A percentile compares a stretch with the other conserved stretches of the same genome.
phyloP scores from a whole-genome alignment of 495 filamentous ascomycete genomes.

The Penicillium pancosmium region DNA sequence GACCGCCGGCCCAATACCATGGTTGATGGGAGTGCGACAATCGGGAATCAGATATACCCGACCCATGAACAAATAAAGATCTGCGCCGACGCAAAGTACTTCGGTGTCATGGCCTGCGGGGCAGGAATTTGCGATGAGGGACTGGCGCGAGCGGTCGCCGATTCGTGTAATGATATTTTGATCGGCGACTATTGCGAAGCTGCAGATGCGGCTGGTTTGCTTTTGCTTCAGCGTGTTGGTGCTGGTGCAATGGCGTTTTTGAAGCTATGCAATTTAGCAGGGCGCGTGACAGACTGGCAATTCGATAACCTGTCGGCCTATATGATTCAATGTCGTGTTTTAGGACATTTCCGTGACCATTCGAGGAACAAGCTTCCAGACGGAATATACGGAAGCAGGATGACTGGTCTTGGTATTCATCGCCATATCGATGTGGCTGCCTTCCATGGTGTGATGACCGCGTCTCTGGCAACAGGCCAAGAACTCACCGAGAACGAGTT shows the following conservation, averaged over 20 bases:
- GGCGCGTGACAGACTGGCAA: conserved; percentile 14
- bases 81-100: conserved; percentile 27
- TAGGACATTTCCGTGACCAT: conserved; percentile 27
- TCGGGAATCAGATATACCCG: conserved; percentile 17
- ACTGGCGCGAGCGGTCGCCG: conserved; percentile 19
- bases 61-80: conserved; percentile 24
- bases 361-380: conserved; percentile 6
- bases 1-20: conserved; percentile 19
- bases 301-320: conserved; percentile 17
- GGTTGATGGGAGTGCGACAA: conserved; percentile 8
- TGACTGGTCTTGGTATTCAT: conserved; percentile 17
- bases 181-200: conserved; percentile 32
- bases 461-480: conserved; percentile 20
- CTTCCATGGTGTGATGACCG: conserved; percentile 12
- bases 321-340: conserved; percentile 26
- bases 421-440: conserved; percentile 23
- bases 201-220: conserved; percentile 11
- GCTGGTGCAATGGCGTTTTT: conserved; percentile 25
- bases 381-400: conserved; percentile 26
- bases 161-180: conserved; percentile 24
- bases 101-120: conserved; percentile 14
- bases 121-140: conserved; percentile 18
- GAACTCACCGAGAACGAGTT: conserved; percentile 8
- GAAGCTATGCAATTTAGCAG: conserved; percentile 20
- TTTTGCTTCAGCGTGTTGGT: conserved; percentile 18